Evolutionary conservation across 345 rosid genomes (phyloP).

Genomic region (Lumnitzera littorea): DNA sequence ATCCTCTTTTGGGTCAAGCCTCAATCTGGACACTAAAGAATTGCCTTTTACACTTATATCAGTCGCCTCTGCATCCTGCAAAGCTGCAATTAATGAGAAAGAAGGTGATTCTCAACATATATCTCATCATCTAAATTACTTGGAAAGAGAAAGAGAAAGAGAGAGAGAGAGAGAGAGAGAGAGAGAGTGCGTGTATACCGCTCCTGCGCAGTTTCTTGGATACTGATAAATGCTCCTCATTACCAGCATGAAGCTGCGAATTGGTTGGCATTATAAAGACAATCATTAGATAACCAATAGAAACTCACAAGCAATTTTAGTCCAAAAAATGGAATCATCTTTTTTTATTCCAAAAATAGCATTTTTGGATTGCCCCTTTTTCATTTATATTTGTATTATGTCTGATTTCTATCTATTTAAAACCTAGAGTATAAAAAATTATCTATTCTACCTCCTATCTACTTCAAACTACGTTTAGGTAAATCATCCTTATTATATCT

Average conservation of each 20-base stretch:
- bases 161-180: neutral
- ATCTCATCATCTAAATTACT: neutral
- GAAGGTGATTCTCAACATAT: constrained; percentile 3
- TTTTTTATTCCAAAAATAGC: no score
- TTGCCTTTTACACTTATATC: constrained; percentile 33
- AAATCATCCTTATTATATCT: no score
- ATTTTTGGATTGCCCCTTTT: no score
- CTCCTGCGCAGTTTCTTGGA: constrained; percentile 47
- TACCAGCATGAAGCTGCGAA: constrained; percentile 80
- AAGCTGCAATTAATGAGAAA: constrained; percentile 31
- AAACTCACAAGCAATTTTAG: no score
- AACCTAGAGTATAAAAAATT: no score
- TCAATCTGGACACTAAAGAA: constrained; percentile 75
- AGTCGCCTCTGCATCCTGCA: constrained; percentile 28
- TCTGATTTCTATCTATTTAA: no score
- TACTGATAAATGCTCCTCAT: constrained; percentile 42
- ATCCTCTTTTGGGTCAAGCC: constrained; percentile 64
- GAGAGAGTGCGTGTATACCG: constrained; percentile 4
- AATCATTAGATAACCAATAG: neutral
- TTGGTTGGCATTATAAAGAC: constrained; percentile 3
- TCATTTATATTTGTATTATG: no score
- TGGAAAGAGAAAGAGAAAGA: neutral
- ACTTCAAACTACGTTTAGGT: no score
- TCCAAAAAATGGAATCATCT: no score
- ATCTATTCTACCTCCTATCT: no score